Conservation (phyloP, 2,329 filamentous ascomycete genomes). For the Phyllosticta citrichinensis region DNA sequence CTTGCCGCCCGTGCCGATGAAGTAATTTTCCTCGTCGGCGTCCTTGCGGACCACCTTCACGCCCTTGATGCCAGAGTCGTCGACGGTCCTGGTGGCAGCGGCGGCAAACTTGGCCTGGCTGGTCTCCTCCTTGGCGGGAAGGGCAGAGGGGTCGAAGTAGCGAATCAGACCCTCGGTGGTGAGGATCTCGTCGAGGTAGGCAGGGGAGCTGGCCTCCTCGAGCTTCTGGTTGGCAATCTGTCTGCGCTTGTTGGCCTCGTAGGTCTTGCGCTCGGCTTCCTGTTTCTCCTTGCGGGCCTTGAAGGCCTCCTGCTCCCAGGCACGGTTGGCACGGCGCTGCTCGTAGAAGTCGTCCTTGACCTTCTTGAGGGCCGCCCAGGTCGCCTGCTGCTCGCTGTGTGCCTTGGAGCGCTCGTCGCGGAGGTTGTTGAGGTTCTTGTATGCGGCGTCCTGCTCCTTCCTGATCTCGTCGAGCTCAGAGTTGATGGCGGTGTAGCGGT, state of each 20-base stretch:
- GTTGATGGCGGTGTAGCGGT: conserved; percentile 76
- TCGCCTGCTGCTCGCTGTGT: conserved; percentile 76
- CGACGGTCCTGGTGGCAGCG: conserved; percentile 70
- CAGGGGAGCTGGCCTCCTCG: conserved; percentile 72
- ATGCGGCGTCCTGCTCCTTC: conserved; percentile 81
- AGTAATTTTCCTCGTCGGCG: conserved; percentile 77
- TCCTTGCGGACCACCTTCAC: conserved; percentile 77
- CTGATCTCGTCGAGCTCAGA: conserved; percentile 84
- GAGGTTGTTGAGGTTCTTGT: conserved; percentile 75
- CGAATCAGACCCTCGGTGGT: conserved; percentile 78
- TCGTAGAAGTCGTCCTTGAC: conserved; percentile 84
- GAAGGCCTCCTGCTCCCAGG: conserved; percentile 75
- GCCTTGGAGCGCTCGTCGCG: conserved; percentile 79
- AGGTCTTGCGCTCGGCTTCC: conserved; percentile 68
- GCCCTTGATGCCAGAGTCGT: conserved; percentile 76
- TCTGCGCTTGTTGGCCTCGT: conserved; percentile 62
- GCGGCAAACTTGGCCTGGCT: conserved; percentile 62
- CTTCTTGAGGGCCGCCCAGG: conserved; percentile 70
- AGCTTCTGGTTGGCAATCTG: conserved; percentile 67
- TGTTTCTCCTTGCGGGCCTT: conserved; percentile 67
- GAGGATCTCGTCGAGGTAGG: conserved; percentile 87
- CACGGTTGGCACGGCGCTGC: conserved; percentile 68
- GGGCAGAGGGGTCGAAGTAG: conserved; percentile 73
- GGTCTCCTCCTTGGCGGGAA: conserved; percentile 51
- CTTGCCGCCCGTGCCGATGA: conserved; percentile 61